Conservation (phyloP, 75 land plant genomes). For the Ceratopteris richardii region DNA sequence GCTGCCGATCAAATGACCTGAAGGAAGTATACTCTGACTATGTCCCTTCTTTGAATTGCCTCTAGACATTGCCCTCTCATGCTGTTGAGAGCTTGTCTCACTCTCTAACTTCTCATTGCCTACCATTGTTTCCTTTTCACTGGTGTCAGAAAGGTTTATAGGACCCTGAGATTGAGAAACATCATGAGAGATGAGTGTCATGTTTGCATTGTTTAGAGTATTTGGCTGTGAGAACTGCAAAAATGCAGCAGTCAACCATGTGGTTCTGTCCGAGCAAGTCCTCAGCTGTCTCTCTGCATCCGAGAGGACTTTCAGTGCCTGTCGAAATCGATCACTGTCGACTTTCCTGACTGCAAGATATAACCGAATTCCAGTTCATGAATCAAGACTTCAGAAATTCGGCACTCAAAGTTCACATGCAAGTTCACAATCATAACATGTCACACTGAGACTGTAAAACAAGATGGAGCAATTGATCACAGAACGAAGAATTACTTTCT, state of each 20-base stretch:
- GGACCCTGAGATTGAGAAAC: constrained; percentile 34
- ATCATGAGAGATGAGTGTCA: no score
- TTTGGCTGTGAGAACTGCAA: constrained; percentile 80
- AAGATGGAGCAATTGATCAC: no score
- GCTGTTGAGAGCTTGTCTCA: neutral
- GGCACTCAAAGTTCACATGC: no score
- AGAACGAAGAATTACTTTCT: no score
- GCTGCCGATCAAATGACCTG: neutral
- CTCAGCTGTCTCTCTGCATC: constrained; percentile 90
- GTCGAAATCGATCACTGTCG: constrained; percentile 56
- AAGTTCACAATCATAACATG: no score
- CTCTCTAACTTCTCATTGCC: neutral
- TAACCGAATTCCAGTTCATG: no score
- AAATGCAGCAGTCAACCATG: constrained; percentile 85
- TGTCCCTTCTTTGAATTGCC: no score
- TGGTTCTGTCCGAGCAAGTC: constrained; percentile 55
- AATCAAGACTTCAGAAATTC: no score
- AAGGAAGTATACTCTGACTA: neutral
- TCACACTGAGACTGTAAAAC: no score
- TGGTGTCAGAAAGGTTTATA: constrained; percentile 10
- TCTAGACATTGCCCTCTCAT: no score
- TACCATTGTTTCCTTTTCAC: constrained; percentile 20
- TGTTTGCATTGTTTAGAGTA: constrained; percentile 53
- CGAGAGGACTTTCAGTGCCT: constrained; percentile 68
- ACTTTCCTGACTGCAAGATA: constrained; percentile 43